phyloP scores from a whole-genome alignment of 2,329 filamentous ascomycete species.

The Aspergillus hiratsukae region DNA sequence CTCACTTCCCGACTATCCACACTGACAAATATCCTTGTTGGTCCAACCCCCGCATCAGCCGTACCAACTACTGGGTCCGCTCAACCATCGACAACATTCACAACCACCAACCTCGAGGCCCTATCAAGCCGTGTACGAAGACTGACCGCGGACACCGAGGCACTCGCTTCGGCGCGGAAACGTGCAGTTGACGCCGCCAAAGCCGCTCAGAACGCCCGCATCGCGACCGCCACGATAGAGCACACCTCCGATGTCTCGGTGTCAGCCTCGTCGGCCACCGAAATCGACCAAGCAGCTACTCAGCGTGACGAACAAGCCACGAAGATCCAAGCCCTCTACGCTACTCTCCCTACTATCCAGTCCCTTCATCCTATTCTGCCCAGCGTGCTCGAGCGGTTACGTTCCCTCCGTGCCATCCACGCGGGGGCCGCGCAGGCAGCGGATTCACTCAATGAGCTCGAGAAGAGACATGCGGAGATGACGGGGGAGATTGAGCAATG shows the following conservation, averaged over 20 bases:
- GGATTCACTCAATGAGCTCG: conserved; percentile 70
- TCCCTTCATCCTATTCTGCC: conserved; percentile 79
- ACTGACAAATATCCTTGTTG: conserved; percentile 51
- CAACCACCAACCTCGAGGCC: conserved; percentile 42
- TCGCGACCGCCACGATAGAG: conserved; percentile 30
- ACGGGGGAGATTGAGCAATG: conserved; percentile 78
- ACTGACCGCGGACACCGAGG: conserved; percentile 42
- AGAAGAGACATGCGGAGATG: conserved; percentile 77
- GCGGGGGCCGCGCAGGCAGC: conserved; percentile 78
- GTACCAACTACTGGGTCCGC: conserved; percentile 17
- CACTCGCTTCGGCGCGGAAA: conserved; percentile 40
- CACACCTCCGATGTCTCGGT: conserved; percentile 21
- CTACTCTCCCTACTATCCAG: conserved; percentile 82
- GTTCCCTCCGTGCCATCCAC: conserved; percentile 79
- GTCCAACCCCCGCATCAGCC: conserved; percentile 28
- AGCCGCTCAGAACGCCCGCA: conserved; percentile 37
- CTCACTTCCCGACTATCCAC: conserved; percentile 77
- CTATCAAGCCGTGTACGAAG: conserved; percentile 41
- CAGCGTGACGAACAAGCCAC: conserved; percentile 63
- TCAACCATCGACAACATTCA: conserved; percentile 24
- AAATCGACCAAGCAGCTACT: conserved; percentile 49
- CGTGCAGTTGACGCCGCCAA: conserved; percentile 41
- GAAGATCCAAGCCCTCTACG: conserved; percentile 89
- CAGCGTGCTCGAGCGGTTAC: conserved; percentile 75
- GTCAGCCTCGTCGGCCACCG: conserved; percentile 40